These are phyloP conservation scores for Trichomonas gallinae DNA, from an alignment of 208 protist genomes.

Conservation along the genomic window DNA sequence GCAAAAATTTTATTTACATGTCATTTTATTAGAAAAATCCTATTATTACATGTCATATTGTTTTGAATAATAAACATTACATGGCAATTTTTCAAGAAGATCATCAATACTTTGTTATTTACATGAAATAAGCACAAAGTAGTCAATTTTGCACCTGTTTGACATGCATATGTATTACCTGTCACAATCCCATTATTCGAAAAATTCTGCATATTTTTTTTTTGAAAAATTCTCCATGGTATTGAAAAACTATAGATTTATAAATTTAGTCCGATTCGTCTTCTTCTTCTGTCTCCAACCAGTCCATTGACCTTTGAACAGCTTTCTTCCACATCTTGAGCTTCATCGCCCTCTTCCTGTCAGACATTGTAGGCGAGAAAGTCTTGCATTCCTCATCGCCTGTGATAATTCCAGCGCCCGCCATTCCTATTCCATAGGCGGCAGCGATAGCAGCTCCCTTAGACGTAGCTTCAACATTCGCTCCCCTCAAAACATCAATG, in stretches of 20 bases:
- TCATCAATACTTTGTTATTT: too few species aligned
- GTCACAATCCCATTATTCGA: too few species aligned
- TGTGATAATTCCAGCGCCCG: not conserved
- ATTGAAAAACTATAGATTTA: not conserved
- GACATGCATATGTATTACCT: too few species aligned
- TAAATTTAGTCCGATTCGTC: not conserved
- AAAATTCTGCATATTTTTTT: too few species aligned
- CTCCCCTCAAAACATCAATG: not conserved
- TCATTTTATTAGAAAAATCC: too few species aligned
- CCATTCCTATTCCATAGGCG: constrained; percentile 19
- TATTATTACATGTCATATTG: too few species aligned
- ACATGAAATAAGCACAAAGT: too few species aligned
- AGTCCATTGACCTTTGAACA: constrained; percentile 17
- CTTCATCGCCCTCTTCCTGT: not conserved
- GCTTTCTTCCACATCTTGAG: constrained; percentile 18
- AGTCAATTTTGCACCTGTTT: too few species aligned
- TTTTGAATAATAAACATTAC: too few species aligned
- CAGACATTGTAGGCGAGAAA: not conserved
- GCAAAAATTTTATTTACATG: too few species aligned
- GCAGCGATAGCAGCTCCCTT: constrained; percentile 36
- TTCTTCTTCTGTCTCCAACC: not conserved
- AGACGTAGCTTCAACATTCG: constrained; percentile 40
- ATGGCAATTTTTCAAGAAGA: too few species aligned
- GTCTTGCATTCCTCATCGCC: not conserved
- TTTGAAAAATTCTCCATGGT: too few species aligned